phyloP scores from a whole-genome alignment of 352 stramenopile genomes.

The Blastocystis sp. region DNA sequence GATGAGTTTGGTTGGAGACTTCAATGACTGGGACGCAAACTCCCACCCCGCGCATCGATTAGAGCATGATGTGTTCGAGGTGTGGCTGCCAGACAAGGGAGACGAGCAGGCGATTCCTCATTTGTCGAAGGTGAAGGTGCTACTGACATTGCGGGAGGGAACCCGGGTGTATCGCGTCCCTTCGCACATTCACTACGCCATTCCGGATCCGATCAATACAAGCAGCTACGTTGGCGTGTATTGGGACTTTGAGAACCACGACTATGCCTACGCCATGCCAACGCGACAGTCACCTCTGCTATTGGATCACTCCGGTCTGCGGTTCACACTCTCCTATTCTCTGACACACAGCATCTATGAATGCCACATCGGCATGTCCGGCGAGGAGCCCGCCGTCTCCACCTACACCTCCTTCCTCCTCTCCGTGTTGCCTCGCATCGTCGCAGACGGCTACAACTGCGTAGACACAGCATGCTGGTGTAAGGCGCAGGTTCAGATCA shows the following conservation, averaged over 20 bases:
- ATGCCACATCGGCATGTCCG: slow-evolving; percentile 70
- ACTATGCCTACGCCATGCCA: slow-evolving; percentile 8
- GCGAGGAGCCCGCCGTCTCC: slow-evolving; percentile 67
- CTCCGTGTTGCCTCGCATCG: slow-evolving; percentile 70
- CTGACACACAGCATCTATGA: slow-evolving; percentile 69
- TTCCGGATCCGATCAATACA: slow-evolving; percentile 40
- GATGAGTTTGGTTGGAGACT: slow-evolving; percentile 70
- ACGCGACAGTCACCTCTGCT: slow-evolving; percentile 29
- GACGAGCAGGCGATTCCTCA: slow-evolving; percentile 21
- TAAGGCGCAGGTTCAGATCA: slow-evolving; percentile 68
- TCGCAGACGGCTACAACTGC: slow-evolving; percentile 70
- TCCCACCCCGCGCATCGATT: slow-evolving; percentile 7
- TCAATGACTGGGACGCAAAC: slow-evolving; percentile 70
- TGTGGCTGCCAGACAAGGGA: slow-evolving; percentile 31
- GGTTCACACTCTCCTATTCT: background rate
- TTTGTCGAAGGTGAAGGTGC: slow-evolving; percentile 59
- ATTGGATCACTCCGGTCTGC: slow-evolving; percentile 29
- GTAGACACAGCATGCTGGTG: background rate
- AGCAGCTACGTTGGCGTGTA: slow-evolving; percentile 64
- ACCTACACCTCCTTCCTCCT: slow-evolving; percentile 70
- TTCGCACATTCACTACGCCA: slow-evolving; percentile 60
- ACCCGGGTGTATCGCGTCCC: slow-evolving; percentile 31
- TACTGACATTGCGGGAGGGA: background rate
- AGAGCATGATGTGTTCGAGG: slow-evolving; percentile 29
- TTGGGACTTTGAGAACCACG: slow-evolving; percentile 26